Evolutionary conservation across 768 basidiomycete genomes (phyloP), one percentile per base, ranked within the genome.

Genomic region (Solioccasus polychromus): DNA sequence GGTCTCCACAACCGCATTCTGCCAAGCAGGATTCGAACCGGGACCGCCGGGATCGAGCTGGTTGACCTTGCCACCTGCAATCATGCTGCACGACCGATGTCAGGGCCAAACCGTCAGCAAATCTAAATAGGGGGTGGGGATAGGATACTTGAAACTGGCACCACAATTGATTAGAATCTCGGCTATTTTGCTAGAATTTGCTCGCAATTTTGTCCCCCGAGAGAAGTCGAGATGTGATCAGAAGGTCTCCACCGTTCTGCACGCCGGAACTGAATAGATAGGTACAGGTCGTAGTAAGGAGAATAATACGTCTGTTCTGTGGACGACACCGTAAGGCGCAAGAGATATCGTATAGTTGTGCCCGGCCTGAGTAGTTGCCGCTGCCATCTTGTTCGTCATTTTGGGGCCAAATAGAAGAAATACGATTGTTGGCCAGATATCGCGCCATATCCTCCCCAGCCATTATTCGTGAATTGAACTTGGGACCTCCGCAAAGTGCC

Each of bases 11-110:
- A 76, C 35, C 0, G 74, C 66, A 12, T 66, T 62, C 4, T 77
- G 64, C 75, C 76, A 80, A 3, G 70, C 71, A 10, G 75, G 76
- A 56, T 76, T 69, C n/a, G 77, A 44, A 9, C 71, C 76, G 11
- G 66, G 61, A 3, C 71, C 67, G 35, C 67, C 59, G 0, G 74
- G 68, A 19, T 68, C 54, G 2, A 64, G 54, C 18, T 56, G 54
- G 4, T 67, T 61, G 10, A 75, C 75, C 5, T 66, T 69, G 1
- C 78, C 75, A 2, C 77, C 77, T 6, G 61, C 68, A 6, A 76
- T 57, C 8, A 62, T 57, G 28, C 76, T 78, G 2, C 3, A 35
- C 3, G 17, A 3, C 12, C 12, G 1, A 25, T 31, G n/a, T n/a
- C n/a, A n/a, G n/a, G 17, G 4, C 4, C 8, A 6, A 6, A 10